A percentile compares a stretch with the other conserved stretches of the same genome.
These are phyloP conservation scores for Plasmodium sp. DNA, from an alignment of 169 alveolate species.

Conservation along the genomic window DNA sequence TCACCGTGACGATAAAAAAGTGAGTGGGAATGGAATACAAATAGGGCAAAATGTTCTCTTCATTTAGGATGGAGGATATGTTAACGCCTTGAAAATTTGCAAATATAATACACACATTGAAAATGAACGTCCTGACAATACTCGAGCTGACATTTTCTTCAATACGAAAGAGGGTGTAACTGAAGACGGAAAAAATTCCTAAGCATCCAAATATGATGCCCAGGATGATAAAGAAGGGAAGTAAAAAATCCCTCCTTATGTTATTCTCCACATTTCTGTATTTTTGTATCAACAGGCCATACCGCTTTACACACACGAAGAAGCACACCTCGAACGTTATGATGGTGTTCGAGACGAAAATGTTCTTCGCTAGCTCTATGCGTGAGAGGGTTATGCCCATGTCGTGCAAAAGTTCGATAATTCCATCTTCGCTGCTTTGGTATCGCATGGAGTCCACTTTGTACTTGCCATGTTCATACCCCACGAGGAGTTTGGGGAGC, in stretches of 20 bases:
- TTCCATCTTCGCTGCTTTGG: background rate
- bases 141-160: slow-evolving; percentile 35
- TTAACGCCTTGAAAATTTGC: slow-evolving; percentile 65
- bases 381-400: background rate
- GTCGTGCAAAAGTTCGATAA: slow-evolving; percentile 5
- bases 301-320: slow-evolving; percentile 6
- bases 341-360: slow-evolving; percentile 7
- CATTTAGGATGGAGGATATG: slow-evolving; percentile 23
- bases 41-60: slow-evolving; percentile 13
- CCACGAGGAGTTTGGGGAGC: background rate
- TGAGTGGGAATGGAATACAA: slow-evolving; percentile 29
- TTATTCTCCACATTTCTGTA: slow-evolving; percentile 53
- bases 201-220: slow-evolving; percentile 45
- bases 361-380: slow-evolving; percentile 12
- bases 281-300: slow-evolving; percentile 63
- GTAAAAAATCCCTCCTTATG: slow-evolving; percentile 48
- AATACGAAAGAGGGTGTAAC: slow-evolving; percentile 26
- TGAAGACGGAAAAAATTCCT: slow-evolving; percentile 27
- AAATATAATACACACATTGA: slow-evolving; percentile 58
- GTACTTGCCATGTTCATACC: slow-evolving; percentile 21
- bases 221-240: slow-evolving; percentile 39
- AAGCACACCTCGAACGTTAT: slow-evolving; percentile 27
- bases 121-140: slow-evolving; percentile 37
- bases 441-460: background rate
- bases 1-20: slow-evolving; percentile 60